These are phyloP conservation scores for Flagelloscypha sp. DNA, from an alignment of 768 basidiomycete genomes.

Conservation along the genomic window DNA sequence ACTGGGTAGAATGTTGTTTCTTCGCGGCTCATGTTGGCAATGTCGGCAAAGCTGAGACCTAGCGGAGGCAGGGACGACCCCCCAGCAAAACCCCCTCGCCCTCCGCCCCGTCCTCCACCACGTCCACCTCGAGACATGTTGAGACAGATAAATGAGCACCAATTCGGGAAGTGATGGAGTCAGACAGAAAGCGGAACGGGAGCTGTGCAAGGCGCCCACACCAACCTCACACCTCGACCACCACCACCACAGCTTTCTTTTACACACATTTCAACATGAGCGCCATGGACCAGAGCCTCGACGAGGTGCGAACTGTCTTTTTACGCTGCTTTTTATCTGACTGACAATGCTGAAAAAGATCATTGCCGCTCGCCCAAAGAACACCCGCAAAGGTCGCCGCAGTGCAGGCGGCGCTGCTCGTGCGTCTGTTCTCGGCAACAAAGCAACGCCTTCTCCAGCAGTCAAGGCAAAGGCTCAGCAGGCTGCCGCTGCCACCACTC, in stretches of 20 bases:
- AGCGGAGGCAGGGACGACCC: constrained; percentile 52
- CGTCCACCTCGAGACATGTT: constrained; percentile 46
- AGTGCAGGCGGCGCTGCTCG: constrained; percentile 41
- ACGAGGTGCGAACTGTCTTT: constrained; percentile 46
- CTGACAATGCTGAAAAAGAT: no score
- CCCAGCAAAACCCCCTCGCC: constrained; percentile 56
- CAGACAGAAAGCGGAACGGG: constrained; percentile 18
- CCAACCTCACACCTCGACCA: constrained; percentile 27
- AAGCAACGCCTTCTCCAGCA: constrained; percentile 33
- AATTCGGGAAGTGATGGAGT: constrained; percentile 2
- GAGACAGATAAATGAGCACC: not conserved
- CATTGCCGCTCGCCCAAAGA: constrained; percentile 48
- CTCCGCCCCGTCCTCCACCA: constrained; percentile 44
- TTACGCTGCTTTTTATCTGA: constrained; percentile 13
- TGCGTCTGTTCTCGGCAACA: constrained; percentile 50
- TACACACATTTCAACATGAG: constrained; percentile 8
- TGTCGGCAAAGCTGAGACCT: constrained; percentile 74
- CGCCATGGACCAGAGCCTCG: constrained; percentile 76
- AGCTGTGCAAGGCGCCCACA: constrained; percentile 17
- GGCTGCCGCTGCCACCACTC: constrained; percentile 27
- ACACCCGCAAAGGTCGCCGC: constrained; percentile 35
- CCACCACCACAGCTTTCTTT: constrained; percentile 16
- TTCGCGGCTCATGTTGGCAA: constrained; percentile 70
- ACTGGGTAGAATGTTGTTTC: constrained; percentile 77
- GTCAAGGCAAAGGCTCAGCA: constrained; percentile 35